phyloP scores from a whole-genome alignment of 202 grass and related monocot genomes.

The Setaria viridis region DNA sequence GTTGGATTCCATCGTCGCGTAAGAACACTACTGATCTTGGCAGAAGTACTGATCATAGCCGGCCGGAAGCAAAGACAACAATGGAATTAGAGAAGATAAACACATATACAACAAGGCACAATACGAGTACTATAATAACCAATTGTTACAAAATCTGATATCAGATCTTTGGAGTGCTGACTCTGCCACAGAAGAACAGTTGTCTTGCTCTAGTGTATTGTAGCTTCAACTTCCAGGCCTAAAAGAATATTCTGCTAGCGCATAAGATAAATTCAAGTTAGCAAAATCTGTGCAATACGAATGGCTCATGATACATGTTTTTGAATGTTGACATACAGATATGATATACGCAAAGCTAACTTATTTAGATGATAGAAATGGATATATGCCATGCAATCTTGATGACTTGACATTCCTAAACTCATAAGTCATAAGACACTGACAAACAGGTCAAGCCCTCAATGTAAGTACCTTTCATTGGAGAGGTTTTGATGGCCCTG shows the following conservation, averaged over 20 bases:
- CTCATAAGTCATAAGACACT: not conserved
- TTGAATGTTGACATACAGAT: not conserved
- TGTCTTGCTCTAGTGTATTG: not conserved
- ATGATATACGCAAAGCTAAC: not conserved
- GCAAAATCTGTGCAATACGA: not conserved
- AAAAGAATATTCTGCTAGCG: slow-evolving; percentile 24
- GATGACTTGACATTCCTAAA: not conserved
- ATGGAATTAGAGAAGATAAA: not conserved
- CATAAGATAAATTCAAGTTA: slow-evolving; percentile 23
- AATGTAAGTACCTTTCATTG: slow-evolving; percentile 20
- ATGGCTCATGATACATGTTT: not conserved
- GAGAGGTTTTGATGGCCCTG: slow-evolving; percentile 13
- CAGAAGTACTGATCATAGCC: no score
- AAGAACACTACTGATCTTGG: no score
- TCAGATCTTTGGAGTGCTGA: not conserved
- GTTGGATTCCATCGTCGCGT: no score
- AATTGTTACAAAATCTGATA: not conserved
- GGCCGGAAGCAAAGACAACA: not conserved
- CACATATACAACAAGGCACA: not conserved
- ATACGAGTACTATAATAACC: not conserved
- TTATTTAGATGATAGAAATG: not conserved
- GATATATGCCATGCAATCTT: not conserved
- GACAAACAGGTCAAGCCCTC: not conserved
- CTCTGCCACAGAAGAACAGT: not conserved
- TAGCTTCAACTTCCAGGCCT: slow-evolving; percentile 1